A percentile compares a stretch with the other conserved stretches of the same genome.
Conservation (phyloP, 2,329 filamentous ascomycete species). For the Botrytis medusae region DNA sequence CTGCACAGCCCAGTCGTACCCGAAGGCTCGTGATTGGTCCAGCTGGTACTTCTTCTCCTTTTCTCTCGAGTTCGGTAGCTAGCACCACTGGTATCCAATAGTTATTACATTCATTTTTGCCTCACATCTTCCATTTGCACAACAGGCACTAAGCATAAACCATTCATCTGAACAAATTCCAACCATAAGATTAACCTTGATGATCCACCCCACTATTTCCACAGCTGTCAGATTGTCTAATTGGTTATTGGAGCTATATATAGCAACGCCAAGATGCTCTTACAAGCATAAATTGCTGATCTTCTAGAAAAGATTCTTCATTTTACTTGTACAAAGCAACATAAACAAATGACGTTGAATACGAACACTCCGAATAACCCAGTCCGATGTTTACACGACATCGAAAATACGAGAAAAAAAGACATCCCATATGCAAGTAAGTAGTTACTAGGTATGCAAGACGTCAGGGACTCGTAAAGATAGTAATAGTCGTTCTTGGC, state of each 20-base stretch:
- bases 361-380: neutral
- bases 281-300: conserved; percentile 10
- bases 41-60: neutral
- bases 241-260: neutral
- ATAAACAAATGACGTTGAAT: conserved; percentile 12
- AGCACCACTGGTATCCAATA: neutral
- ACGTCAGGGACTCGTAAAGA: neutral
- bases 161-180: neutral
- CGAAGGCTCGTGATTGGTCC: neutral
- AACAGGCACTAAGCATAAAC: conserved; percentile 14
- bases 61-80: neutral
- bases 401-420: conserved; percentile 16
- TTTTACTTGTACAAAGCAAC: neutral
- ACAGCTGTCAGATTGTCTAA: neutral
- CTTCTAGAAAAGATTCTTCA: conserved; percentile 14
- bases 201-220: conserved; percentile 1
- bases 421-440: neutral
- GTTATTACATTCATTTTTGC: neutral
- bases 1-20: conserved; percentile 4
- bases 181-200: neutral
- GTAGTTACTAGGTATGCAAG: neutral
- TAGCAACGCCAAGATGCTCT: conserved; percentile 6
- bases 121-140: neutral
- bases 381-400: neutral
- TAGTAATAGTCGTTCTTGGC: conserved; percentile 8